Conservation (phyloP, 805 yeast genomes). For the Lachancea dasiensis region DNA sequence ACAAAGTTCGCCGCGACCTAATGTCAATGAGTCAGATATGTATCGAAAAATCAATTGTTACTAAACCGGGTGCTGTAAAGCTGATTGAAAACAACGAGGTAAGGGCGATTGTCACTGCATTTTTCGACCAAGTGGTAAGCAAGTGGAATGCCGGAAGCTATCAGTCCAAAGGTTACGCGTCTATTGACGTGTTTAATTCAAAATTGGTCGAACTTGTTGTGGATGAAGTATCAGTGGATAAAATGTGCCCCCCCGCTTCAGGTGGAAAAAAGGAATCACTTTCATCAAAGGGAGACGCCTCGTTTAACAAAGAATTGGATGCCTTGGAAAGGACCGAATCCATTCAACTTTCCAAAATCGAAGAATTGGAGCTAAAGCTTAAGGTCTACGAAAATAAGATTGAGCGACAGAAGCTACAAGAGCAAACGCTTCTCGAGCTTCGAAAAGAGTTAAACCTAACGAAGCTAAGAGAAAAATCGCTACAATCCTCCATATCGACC, state of each 20-base stretch:
- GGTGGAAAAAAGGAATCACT: too few relatives aligned
- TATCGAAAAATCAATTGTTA: background rate
- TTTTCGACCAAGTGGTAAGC: background rate
- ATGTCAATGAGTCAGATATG: too few relatives aligned
- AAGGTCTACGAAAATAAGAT: slow-evolving; percentile 42
- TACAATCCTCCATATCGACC: slow-evolving; percentile 11
- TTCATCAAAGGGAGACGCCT: too few relatives aligned
- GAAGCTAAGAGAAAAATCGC: slow-evolving; percentile 18
- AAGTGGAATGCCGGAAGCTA: too few relatives aligned
- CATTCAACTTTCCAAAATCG: slow-evolving; percentile 23
- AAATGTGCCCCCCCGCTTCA: too few relatives aligned
- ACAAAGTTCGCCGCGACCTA: too few relatives aligned
- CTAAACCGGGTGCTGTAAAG: background rate
- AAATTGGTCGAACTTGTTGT: background rate
- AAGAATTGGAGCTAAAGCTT: slow-evolving; percentile 42
- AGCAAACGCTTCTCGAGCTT: background rate
- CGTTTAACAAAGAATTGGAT: background rate
- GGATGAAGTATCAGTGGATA: background rate
- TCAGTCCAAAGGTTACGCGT: background rate
- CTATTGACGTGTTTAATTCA: background rate
- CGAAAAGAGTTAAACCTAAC: slow-evolving; percentile 21
- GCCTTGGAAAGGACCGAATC: background rate
- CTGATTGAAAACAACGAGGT: background rate
- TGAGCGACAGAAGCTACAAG: slow-evolving; percentile 30
- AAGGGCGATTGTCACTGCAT: background rate